Percentiles rank a stretch among this genome's conserved stretches.
These are phyloP conservation scores for Uronychia setigera DNA, from an alignment of 73 alveolate species.

Conservation along the genomic window DNA sequence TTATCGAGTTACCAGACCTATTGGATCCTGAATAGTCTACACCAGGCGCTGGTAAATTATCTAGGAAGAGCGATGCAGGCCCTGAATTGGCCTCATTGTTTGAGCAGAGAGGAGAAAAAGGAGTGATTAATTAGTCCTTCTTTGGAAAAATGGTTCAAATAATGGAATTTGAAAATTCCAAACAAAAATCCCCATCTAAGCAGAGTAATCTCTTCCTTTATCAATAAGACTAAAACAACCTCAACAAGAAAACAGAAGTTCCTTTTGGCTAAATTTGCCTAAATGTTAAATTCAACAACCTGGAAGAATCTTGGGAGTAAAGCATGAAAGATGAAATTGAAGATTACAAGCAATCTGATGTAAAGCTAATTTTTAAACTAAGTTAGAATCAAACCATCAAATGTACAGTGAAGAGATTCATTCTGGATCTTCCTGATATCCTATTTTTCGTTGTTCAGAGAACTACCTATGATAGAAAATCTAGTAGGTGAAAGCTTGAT, in stretches of 20 bases:
- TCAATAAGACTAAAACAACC: neutral
- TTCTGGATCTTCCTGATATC: slow-evolving; percentile 10
- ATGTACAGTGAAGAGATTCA: slow-evolving; percentile 15
- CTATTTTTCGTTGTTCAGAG: slow-evolving; percentile 8
- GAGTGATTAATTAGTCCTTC: neutral
- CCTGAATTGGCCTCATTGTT: neutral
- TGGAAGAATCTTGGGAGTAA: neutral
- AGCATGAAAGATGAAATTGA: neutral
- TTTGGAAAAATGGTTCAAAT: neutral
- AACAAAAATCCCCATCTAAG: neutral
- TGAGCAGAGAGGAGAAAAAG: neutral
- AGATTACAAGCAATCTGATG: neutral
- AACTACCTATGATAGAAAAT: slow-evolving; percentile 3
- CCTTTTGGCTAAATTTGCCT: neutral
- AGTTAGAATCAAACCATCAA: neutral
- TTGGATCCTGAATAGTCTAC: neutral
- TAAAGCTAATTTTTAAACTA: no score
- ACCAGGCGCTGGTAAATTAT: neutral
- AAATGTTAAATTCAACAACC: neutral
- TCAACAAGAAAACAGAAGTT: neutral
- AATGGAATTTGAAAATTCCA: neutral
- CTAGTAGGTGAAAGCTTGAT: slow-evolving; percentile 1
- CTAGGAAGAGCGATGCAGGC: neutral
- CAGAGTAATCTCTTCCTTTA: neutral
- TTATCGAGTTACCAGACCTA: neutral